Conservation (phyloP, 2,329 filamentous ascomycete genomes). For the Exophiala sp. region DNA sequence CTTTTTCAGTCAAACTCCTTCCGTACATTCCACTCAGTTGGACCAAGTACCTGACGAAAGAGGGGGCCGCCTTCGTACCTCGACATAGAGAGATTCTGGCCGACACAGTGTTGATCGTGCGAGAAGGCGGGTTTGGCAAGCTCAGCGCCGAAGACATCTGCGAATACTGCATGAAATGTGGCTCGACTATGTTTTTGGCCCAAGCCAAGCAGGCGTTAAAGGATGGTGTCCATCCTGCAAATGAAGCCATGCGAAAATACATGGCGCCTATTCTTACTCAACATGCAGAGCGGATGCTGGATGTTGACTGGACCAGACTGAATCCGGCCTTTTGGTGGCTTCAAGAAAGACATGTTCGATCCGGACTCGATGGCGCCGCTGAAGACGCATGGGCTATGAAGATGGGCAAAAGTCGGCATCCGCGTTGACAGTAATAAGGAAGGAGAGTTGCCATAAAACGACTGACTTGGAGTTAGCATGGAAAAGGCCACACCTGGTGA, state of each 20-base stretch:
- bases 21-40: neutral
- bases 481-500: too few relatives aligned
- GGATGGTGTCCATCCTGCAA: neutral
- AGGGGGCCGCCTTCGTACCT: neutral
- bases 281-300: conserved; percentile 10
- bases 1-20: neutral
- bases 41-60: neutral
- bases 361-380: neutral
- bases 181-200: conserved; percentile 5
- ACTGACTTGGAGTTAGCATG: too few relatives aligned
- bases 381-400: neutral
- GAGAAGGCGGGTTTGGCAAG: conserved; percentile 22
- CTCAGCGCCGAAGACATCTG: conserved; percentile 19
- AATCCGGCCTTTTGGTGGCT: neutral
- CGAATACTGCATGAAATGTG: conserved; percentile 23
- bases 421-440: too few relatives aligned
- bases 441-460: too few relatives aligned
- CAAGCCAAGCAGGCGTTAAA: neutral
- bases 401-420: too few relatives aligned
- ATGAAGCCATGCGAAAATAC: conserved; percentile 9
- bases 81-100: conserved; percentile 11
- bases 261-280: conserved; percentile 10
- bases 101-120: conserved; percentile 20
- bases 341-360: neutral
- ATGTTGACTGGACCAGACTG: conserved; percentile 14